A percentile compares a stretch with the other conserved stretches of the same genome.
phyloP scores from a whole-genome alignment of 148 eudicot genomes.

The Beta vulgaris region DNA sequence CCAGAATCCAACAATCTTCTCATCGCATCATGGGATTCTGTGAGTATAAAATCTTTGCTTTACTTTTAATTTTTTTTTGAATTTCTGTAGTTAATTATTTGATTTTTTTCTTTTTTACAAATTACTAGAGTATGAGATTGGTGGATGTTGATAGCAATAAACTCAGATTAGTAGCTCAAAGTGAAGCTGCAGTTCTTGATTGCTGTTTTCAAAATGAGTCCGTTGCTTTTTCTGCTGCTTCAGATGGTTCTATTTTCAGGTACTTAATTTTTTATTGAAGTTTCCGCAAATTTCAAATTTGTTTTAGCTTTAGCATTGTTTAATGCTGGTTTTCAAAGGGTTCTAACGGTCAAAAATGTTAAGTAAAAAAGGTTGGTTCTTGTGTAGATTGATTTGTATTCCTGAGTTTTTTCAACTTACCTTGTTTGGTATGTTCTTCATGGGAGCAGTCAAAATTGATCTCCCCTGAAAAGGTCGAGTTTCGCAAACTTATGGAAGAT shows the following conservation, averaged over 20 bases:
- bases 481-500: neutral
- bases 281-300: neutral
- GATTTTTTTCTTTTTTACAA: neutral
- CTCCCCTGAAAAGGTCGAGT: neutral
- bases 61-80: neutral
- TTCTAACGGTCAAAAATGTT: too few species aligned
- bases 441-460: neutral
- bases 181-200: conserved; percentile 65
- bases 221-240: conserved; percentile 50
- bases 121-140: conserved; percentile 54
- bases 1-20: conserved; percentile 70
- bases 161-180: conserved; percentile 51
- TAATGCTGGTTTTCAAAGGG: too few species aligned
- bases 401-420: too few species aligned
- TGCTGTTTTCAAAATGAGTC: conserved; percentile 65
- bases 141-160: conserved; percentile 52
- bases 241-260: conserved; percentile 70
- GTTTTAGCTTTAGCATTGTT: too few species aligned
- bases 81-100: neutral
- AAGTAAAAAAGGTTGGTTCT: too few species aligned
- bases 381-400: too few species aligned
- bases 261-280: conserved; percentile 15
- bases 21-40: conserved; percentile 91
- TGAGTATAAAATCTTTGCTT: conserved; percentile 21
- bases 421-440: too few species aligned